These are phyloP conservation scores for Medicago lupulina DNA, from an alignment of 306 rosid species.

Conservation along the genomic window DNA sequence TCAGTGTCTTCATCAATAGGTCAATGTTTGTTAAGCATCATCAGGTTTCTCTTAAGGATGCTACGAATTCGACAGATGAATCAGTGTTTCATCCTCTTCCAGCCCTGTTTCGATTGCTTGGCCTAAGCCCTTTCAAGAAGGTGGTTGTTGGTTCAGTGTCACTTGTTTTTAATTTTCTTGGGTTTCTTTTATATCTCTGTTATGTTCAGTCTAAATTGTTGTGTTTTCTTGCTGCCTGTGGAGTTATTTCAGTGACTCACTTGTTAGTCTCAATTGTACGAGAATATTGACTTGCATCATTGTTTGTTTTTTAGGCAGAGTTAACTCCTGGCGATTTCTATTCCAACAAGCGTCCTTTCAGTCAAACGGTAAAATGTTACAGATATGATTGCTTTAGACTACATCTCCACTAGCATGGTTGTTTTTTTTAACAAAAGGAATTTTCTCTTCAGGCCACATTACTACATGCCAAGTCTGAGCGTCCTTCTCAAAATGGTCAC, in stretches of 20 bases:
- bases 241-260: background rate
- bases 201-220: slow-evolving; percentile 29
- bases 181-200: background rate
- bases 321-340: slow-evolving; percentile 80
- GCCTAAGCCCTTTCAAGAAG: slow-evolving; percentile 80
- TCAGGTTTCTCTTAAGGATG: slow-evolving; percentile 72
- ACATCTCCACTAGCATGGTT: slow-evolving; percentile 28
- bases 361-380: slow-evolving; percentile 54
- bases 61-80: slow-evolving; percentile 68
- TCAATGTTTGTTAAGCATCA: slow-evolving; percentile 73
- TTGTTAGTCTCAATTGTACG: slow-evolving; percentile 30
- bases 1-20: slow-evolving; percentile 77
- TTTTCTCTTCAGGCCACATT: slow-evolving; percentile 59
- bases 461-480: slow-evolving; percentile 50
- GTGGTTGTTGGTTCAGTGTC: slow-evolving; percentile 43
- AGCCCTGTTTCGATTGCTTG: slow-evolving; percentile 77
- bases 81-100: slow-evolving; percentile 89
- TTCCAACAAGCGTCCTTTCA: slow-evolving; percentile 77
- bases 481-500: slow-evolving; percentile 59
- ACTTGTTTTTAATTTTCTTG: background rate
- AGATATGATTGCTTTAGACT: slow-evolving; percentile 4
- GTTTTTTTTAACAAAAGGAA: slow-evolving; percentile 49
- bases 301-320: slow-evolving; percentile 68
- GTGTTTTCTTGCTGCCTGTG: slow-evolving; percentile 8
- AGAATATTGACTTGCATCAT: slow-evolving; percentile 34